These are phyloP conservation scores for Manihot esculenta DNA, from an alignment of 441 rosid genomes.

Conservation along the genomic window DNA sequence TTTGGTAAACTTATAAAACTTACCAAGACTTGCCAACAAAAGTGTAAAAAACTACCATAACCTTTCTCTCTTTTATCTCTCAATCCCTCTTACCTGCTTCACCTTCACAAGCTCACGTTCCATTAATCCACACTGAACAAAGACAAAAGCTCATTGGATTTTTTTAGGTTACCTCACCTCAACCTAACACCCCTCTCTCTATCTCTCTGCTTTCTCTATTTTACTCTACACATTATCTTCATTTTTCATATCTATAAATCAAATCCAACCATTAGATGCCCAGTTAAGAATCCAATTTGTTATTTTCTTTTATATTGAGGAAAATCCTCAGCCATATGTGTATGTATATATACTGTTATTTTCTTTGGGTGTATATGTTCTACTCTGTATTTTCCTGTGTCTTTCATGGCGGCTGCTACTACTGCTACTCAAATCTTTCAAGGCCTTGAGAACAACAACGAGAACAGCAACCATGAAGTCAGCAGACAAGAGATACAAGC, in stretches of 20 bases:
- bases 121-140: conserved; percentile 33
- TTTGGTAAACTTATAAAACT: conserved; percentile 30
- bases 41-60: conserved; percentile 23
- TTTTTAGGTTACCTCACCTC: conserved; percentile 29
- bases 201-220: conserved; percentile 33
- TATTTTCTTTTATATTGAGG: neutral
- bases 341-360: neutral
- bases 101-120: conserved; percentile 52
- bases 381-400: conserved; percentile 23
- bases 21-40: neutral
- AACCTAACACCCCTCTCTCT: conserved; percentile 20
- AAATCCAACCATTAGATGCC: conserved; percentile 41
- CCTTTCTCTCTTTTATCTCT: conserved; percentile 12
- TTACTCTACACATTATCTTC: conserved; percentile 41
- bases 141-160: conserved; percentile 46
- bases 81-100: conserved; percentile 14
- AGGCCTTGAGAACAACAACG: conserved; percentile 23
- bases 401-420: conserved; percentile 54
- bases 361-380: conserved; percentile 28
- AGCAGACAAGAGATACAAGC: conserved; percentile 64
- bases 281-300: conserved; percentile 23
- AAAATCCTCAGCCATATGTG: neutral
- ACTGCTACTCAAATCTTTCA: conserved; percentile 40
- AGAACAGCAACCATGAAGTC: conserved; percentile 34
- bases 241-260: conserved; percentile 32